These are phyloP conservation scores for Tolypocladium pustulatum DNA, from an alignment of 2,329 filamentous ascomycete genomes.

Conservation along the genomic window DNA sequence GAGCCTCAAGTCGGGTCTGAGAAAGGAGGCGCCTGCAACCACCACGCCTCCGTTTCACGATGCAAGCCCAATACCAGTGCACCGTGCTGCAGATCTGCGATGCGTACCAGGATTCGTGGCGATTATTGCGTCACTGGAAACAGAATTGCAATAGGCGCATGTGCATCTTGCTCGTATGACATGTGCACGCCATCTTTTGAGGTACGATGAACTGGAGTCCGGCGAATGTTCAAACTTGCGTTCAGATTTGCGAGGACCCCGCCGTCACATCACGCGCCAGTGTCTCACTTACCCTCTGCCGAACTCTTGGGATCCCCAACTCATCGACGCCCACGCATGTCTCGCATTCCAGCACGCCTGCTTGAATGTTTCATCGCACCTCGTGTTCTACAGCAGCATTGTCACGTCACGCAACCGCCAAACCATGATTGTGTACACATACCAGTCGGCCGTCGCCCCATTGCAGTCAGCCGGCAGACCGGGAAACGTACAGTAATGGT, in stretches of 20 bases:
- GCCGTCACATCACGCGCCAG: not conserved
- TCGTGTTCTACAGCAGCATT: not conserved
- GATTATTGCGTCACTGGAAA: not conserved
- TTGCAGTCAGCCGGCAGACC: not conserved
- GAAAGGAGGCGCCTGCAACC: not conserved
- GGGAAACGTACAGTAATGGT: not conserved
- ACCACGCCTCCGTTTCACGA: not conserved
- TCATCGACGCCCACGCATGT: slow-evolving; percentile 3
- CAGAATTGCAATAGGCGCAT: not conserved
- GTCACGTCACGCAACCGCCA: not conserved
- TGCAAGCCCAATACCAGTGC: not conserved
- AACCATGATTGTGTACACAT: not conserved
- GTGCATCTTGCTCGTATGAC: not conserved
- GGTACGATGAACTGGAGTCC: not conserved
- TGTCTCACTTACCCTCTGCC: not conserved
- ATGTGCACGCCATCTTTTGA: not conserved
- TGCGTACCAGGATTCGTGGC: no score
- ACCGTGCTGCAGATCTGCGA: not conserved
- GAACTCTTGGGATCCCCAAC: not conserved
- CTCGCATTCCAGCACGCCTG: slow-evolving; percentile 9
- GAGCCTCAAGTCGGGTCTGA: not conserved
- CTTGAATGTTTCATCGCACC: not conserved
- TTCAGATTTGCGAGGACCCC: not conserved
- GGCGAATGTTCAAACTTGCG: not conserved
- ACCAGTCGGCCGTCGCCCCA: not conserved